Evolutionary conservation across 768 basidiomycete species (phyloP).

Genomic region (Calvatia gigantea): DNA sequence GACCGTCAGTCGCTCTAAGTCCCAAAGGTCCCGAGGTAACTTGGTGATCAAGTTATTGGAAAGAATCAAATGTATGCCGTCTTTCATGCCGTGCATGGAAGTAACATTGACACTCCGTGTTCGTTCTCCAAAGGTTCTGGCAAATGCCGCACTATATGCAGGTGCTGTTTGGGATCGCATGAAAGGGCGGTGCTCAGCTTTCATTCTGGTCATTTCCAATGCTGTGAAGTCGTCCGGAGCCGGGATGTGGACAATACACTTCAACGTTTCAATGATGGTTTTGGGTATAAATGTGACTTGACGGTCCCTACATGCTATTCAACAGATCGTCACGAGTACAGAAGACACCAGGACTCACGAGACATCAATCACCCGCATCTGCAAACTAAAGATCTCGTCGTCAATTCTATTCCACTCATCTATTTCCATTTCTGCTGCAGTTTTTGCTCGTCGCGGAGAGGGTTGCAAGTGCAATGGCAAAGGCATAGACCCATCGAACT

Average conservation of each 20-base stretch:
- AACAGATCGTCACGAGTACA: background rate
- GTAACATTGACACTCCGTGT: conserved; percentile 18
- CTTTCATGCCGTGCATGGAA: conserved; percentile 20
- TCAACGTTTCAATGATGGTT: conserved; percentile 7
- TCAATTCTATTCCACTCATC: conserved; percentile 10
- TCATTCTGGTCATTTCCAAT: conserved; percentile 4
- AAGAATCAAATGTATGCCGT: conserved; percentile 52
- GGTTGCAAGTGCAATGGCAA: conserved; percentile 8
- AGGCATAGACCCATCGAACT: conserved; percentile 7
- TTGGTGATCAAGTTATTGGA: conserved; percentile 47
- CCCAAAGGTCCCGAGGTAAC: conserved; percentile 58
- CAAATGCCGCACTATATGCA: conserved; percentile 15
- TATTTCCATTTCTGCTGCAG: background rate
- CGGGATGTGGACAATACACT: conserved; percentile 8
- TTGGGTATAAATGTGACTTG: conserved; percentile 10
- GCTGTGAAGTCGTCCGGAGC: conserved; percentile 6
- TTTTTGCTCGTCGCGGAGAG: conserved; percentile 7
- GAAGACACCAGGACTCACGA: conserved; percentile 2
- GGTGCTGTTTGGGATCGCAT: conserved; percentile 25
- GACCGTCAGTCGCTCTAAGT: conserved; percentile 52
- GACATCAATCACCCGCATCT: conserved; percentile 9
- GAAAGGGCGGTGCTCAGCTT: conserved; percentile 15
- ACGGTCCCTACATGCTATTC: conserved; percentile 1
- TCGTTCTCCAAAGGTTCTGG: conserved; percentile 20
- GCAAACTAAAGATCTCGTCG: conserved; percentile 4